A percentile compares a stretch with the other conserved stretches of the same genome.
phyloP scores from a whole-genome alignment of 306 rosid species.

The Trifolium repens region DNA sequence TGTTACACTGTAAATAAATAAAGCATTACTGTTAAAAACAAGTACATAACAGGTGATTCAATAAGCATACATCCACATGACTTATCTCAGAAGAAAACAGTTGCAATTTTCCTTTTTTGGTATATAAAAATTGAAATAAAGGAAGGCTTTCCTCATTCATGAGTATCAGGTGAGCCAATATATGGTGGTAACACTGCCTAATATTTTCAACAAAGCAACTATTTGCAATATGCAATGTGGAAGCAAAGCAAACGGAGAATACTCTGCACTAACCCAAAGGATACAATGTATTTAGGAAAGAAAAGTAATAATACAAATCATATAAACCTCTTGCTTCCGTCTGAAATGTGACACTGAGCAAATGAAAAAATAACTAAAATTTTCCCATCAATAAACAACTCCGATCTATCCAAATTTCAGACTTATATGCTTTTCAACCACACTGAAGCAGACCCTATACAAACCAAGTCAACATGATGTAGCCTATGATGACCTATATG shows the following conservation, averaged over 20 bases:
- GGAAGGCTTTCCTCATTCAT: no score
- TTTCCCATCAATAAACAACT: no score
- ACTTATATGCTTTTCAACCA: neutral
- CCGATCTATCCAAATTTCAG: no score
- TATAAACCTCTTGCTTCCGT: neutral
- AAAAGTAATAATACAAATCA: conserved; percentile 2
- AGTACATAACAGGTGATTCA: conserved; percentile 2
- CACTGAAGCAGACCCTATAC: neutral
- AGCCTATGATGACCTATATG: neutral
- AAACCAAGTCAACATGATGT: neutral
- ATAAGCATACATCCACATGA: neutral
- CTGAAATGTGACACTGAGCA: neutral
- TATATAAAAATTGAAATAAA: no score
- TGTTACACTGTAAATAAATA: conserved; percentile 61
- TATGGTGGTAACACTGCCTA: no score
- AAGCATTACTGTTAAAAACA: conserved; percentile 11
- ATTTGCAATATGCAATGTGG: neutral
- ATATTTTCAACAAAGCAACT: no score
- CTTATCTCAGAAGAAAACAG: no score
- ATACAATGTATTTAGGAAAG: neutral
- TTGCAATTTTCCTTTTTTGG: no score
- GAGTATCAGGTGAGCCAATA: no score
- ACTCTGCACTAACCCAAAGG: neutral
- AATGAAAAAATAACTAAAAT: neutral
- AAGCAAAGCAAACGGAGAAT: neutral